Evolutionary conservation across 202 grass and related monocot species (phyloP).

Genomic region (Tripidium arundinaceum): DNA sequence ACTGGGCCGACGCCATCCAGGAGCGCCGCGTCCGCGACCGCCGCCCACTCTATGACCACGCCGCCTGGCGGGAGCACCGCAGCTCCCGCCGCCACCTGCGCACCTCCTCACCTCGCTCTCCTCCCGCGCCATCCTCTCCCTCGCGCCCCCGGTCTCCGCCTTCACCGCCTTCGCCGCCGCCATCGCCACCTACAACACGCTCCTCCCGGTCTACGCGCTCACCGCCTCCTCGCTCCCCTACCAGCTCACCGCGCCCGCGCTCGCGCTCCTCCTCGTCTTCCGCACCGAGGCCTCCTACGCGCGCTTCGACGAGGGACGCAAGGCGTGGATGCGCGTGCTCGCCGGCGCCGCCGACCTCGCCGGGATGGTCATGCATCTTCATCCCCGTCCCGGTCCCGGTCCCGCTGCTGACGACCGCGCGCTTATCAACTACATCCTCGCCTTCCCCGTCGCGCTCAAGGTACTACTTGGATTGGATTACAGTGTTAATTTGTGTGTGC

Average conservation of each 20-base stretch:
- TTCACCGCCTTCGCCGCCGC: slow-evolving; percentile 72
- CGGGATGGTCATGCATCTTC: slow-evolving; percentile 46
- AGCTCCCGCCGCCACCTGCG: slow-evolving; percentile 83
- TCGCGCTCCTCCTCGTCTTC: slow-evolving; percentile 91
- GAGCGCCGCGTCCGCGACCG: slow-evolving; percentile 60
- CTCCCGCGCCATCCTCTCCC: slow-evolving; percentile 81
- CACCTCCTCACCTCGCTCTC: slow-evolving; percentile 64
- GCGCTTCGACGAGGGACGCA: slow-evolving; percentile 75
- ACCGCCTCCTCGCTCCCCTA: slow-evolving; percentile 69
- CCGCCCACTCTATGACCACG: slow-evolving; percentile 60
- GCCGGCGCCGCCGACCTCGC: slow-evolving; percentile 60
- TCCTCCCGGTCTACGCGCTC: slow-evolving; percentile 53
- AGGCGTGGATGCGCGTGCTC: slow-evolving; percentile 77
- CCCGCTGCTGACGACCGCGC: background rate
- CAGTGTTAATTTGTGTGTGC: too few species aligned
- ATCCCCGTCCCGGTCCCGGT: background rate
- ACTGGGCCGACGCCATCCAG: slow-evolving; percentile 68
- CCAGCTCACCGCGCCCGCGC: slow-evolving; percentile 78
- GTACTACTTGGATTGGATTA: slow-evolving; percentile 11
- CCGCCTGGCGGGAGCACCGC: slow-evolving; percentile 69
- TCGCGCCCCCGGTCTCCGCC: slow-evolving; percentile 71
- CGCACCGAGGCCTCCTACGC: slow-evolving; percentile 95
- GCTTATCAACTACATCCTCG: slow-evolving; percentile 81
- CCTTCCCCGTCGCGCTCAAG: slow-evolving; percentile 90
- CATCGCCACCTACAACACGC: slow-evolving; percentile 74